Base-by-base conservation (phyloP, 176 grass and related monocot genomes). In the Bolboschoenus planiculmis region DNA sequence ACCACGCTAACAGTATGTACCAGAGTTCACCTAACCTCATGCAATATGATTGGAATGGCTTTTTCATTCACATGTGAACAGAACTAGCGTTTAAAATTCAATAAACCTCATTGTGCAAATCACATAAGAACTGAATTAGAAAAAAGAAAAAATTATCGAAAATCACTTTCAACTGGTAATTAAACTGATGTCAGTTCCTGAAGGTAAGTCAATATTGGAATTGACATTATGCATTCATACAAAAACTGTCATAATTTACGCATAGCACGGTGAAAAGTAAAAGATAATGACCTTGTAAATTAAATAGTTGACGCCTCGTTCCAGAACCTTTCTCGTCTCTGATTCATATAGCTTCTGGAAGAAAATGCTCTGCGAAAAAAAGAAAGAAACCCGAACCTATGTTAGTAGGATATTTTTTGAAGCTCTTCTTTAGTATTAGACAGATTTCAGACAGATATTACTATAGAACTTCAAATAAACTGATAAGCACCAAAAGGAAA, bases 251-350 rank as follows among this genome's bases (percentile, higher is more conserved):
- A 63, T 14, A 3, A 33, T 33, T 35, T 64, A 64, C 6, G 61
- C 9, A 64, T 62, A 33, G 20, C 33, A 62, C n/a, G n/a, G 11
- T 62, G 4, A 62, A 8, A 70, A 40, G 31, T 70, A 42, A 23
- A n/a, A 36, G 31, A 21, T 42, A 78, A 46, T 7, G 26, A 78
- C 83, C 83, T 85, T 85, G 83, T 85, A 85, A 47, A 85, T 37
- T 77, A 85, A 31, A 78, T 85, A 85, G 55, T 85, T 78, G 36
- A 85, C 35, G 58, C 13, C 10, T 24, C 54, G 48, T 35, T 85
- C 68, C 47, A 75, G 50, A 31, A 85, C 40, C 27, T 63, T 85
- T 46, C 68, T 59, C 15, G 21, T 78, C 68, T 85, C 83, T 34
- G 83, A 78, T 31, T 36, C 26, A 85, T 85, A 44, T n/a, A 85